These are phyloP conservation scores for Colletotrichum sp. DNA, from an alignment of 2,329 filamentous ascomycete genomes.

Conservation along the genomic window DNA sequence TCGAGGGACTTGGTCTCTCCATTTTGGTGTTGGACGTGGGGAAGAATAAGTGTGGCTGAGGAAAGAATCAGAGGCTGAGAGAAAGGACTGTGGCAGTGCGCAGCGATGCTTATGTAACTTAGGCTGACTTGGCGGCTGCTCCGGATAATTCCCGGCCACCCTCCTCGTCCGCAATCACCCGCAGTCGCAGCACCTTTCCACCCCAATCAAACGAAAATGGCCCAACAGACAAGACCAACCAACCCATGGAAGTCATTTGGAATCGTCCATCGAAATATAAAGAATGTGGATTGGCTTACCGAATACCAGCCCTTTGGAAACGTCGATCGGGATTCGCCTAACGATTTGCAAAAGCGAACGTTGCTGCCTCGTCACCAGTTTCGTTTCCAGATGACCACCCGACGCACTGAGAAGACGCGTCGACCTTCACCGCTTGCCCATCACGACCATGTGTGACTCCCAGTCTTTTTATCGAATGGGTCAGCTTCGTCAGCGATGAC, in stretches of 20 bases:
- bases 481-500: not conserved
- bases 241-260: not conserved
- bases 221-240: not conserved
- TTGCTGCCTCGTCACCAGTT: constrained; percentile 5
- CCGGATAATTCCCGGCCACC: not conserved
- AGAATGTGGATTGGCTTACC: not conserved
- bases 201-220: not conserved
- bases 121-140: fast-evolving
- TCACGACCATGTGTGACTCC: not conserved
- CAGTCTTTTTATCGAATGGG: not conserved
- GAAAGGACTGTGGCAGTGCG: too few relatives aligned
- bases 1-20: not conserved
- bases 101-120: not conserved
- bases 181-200: not conserved
- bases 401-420: not conserved
- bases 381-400: not conserved
- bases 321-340: not conserved
- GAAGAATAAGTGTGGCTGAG: not conserved
- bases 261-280: not conserved
- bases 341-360: not conserved
- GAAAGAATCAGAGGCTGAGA: not conserved
- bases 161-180: not conserved
- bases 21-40: not conserved
- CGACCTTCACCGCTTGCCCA: not conserved
- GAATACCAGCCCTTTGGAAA: not conserved